phyloP scores from a whole-genome alignment of 2,329 filamentous ascomycete species.

The Fusarium xyrophilum region DNA sequence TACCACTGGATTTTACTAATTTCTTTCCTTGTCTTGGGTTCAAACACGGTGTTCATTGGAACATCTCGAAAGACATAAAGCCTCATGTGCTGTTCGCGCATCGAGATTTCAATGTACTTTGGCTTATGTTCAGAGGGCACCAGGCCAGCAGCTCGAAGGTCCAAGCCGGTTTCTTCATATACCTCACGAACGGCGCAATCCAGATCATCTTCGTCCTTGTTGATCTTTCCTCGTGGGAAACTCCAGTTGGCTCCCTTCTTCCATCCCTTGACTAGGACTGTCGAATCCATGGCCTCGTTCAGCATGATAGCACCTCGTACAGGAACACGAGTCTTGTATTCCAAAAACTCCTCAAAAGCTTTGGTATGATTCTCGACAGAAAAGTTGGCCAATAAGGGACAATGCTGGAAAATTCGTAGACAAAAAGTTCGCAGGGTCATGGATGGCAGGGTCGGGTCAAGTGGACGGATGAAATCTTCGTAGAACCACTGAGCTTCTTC shows the following conservation, averaged over 20 bases:
- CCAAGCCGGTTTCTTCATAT: constrained; percentile 93
- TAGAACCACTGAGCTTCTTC: constrained; percentile 99
- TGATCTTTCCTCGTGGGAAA: constrained; percentile 96
- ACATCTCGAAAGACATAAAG: constrained; percentile 92
- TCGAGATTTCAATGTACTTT: constrained; percentile 86
- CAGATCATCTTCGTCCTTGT: constrained; percentile 92
- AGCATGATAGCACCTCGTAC: constrained; percentile 94
- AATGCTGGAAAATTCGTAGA: constrained; percentile 90
- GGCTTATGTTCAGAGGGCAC: constrained; percentile 74
- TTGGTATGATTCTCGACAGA: constrained; percentile 77
- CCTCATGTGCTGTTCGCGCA: constrained; percentile 91
- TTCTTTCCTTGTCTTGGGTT: constrained; percentile 91
- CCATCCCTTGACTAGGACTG: constrained; percentile 94
- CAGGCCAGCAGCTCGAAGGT: constrained; percentile 77
- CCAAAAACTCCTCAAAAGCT: constrained; percentile 90
- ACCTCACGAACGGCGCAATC: constrained; percentile 95
- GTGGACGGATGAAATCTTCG: constrained; percentile 96
- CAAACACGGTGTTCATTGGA: constrained; percentile 84
- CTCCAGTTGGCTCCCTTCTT: constrained; percentile 97
- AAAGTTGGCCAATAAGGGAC: constrained; percentile 84
- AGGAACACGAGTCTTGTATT: constrained; percentile 93
- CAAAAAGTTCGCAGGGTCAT: constrained; percentile 87
- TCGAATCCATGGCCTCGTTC: constrained; percentile 92
- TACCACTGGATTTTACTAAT: constrained; percentile 99
- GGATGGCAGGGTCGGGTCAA: constrained; percentile 83